Evolutionary conservation across 1,284 basidiomycete species (phyloP).

Genomic region (Heliocybe sulcata): DNA sequence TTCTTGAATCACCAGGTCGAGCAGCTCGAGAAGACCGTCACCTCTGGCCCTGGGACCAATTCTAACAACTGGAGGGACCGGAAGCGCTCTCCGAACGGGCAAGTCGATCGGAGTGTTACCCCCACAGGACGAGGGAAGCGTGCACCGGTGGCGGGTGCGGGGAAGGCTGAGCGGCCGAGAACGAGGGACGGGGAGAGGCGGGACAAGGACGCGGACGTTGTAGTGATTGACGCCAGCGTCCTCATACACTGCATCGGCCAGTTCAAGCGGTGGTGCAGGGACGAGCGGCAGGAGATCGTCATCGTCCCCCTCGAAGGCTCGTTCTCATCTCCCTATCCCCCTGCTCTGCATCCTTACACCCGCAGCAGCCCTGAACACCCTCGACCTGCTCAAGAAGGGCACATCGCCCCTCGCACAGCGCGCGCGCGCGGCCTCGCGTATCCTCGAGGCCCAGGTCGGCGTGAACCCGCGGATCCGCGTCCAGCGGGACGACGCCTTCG

Average conservation of each 20-base stretch:
- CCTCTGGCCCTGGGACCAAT: slow-evolving; percentile 31
- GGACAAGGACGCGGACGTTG: slow-evolving; percentile 60
- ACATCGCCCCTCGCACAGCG: slow-evolving; percentile 70
- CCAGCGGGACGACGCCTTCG: slow-evolving; percentile 72
- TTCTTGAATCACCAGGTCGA: slow-evolving; percentile 80
- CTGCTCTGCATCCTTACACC: background rate
- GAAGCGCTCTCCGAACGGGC: slow-evolving; percentile 9
- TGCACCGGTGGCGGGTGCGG: slow-evolving; percentile 13
- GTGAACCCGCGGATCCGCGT: slow-evolving; percentile 71
- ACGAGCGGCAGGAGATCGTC: slow-evolving; percentile 61
- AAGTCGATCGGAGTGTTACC: slow-evolving; percentile 10
- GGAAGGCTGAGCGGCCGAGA: slow-evolving; percentile 8
- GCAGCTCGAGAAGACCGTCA: slow-evolving; percentile 72
- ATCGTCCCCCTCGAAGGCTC: slow-evolving; percentile 85
- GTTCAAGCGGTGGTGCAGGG: slow-evolving; percentile 77
- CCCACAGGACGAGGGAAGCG: slow-evolving; percentile 13
- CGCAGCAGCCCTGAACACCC: slow-evolving; percentile 72
- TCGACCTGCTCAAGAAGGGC: slow-evolving; percentile 93
- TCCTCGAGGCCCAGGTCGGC: slow-evolving; percentile 77
- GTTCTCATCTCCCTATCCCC: slow-evolving; percentile 13
- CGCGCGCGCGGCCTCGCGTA: slow-evolving; percentile 75
- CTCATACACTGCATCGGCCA: slow-evolving; percentile 78
- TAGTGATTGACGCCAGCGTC: slow-evolving; percentile 84
- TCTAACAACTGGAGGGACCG: slow-evolving; percentile 54
- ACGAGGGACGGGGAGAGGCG: slow-evolving; percentile 13